Base-by-base conservation (phyloP, 23 red algal species). In the Gracilariopsis chorda region DNA sequence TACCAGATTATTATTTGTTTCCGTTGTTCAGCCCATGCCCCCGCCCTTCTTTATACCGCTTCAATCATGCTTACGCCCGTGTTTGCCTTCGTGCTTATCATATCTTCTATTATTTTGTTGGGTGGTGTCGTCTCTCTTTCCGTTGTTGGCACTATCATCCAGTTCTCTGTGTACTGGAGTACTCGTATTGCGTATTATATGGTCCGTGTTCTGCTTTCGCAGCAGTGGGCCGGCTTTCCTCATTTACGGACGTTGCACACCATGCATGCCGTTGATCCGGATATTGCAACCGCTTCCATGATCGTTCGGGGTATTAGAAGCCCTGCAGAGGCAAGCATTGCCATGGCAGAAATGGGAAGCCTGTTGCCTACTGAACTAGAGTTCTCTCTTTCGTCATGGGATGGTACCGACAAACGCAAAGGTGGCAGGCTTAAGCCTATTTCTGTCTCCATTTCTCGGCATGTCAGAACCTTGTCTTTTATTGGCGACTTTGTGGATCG, bases 161-260 rank as follows among this genome's bases (percentile, higher is more conserved):
- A 69, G 82, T 86, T 86, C 71, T 44, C 61, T 27, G 82, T 86
- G 82, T 73, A 86, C 46, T 86, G 82, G 82, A 86, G 82, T 19
- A 73, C 82, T 47, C 82, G 82, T 3, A 86, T 58, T 3, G 61
- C 51, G 7, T 86, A 86, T 71, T 52, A 57, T 48, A 68, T 86
- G 60, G 82, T 86, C 19, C 82, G 82, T 10, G 63, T 86, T 29
- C 21, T 37, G 35, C 41, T 86, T 6, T 52, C 60, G 10, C 82
- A 86, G 28, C 40, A 32, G 20, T 86, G 82, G 82, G 82, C 82
- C 6, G 60, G 64, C 39, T 86, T 71, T 45, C 82, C 82, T 0
- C 13, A 61, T 37, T 14, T 82, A 8, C 39, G 24, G 3, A 36
- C 34, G 48, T 45, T 33, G 23, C 73, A 78, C 25, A 52, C 35